Percentiles rank a stretch among this genome's conserved stretches.
These are phyloP conservation scores for Saccharomycopsis lassenensis DNA, from an alignment of 805 yeast species.

Conservation along the genomic window DNA sequence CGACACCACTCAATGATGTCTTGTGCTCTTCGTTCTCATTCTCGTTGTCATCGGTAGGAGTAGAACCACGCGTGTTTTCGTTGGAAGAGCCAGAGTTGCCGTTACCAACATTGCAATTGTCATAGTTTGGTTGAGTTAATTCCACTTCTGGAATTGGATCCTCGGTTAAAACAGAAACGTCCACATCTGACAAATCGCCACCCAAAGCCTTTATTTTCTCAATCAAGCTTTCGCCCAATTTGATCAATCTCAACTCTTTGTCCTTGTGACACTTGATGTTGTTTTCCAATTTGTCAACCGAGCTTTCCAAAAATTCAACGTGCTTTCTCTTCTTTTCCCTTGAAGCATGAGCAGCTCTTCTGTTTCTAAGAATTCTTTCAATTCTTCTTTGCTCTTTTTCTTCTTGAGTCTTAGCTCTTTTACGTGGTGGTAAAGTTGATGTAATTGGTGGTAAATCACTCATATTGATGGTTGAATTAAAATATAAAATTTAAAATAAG, in stretches of 20 bases:
- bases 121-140: constrained; percentile 12
- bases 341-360: constrained; percentile 96
- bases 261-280: constrained; percentile 12
- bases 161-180: constrained; percentile 8
- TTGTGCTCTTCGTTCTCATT: too few species aligned
- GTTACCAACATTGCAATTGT: background rate
- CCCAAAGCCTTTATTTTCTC: constrained; percentile 8
- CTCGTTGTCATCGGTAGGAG: constrained; percentile 10
- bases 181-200: constrained; percentile 8
- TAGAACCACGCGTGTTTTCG: background rate
- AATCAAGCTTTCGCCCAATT: constrained; percentile 11
- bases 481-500: too few species aligned
- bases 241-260: constrained; percentile 11
- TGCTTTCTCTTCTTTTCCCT: constrained; percentile 93
- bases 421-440: constrained; percentile 70
- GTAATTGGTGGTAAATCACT: constrained; percentile 23
- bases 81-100: background rate
- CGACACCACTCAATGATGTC: too few species aligned
- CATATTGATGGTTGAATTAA: too few species aligned
- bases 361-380: constrained; percentile 84
- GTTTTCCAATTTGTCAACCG: constrained; percentile 22
- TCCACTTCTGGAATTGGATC: constrained; percentile 16
- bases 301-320: constrained; percentile 67
- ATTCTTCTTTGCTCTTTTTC: constrained; percentile 95
- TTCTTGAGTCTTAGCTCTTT: constrained; percentile 91